Evolutionary conservation across 352 stramenopile species (phyloP).

Genomic region (Elongisporangium anandrum): DNA sequence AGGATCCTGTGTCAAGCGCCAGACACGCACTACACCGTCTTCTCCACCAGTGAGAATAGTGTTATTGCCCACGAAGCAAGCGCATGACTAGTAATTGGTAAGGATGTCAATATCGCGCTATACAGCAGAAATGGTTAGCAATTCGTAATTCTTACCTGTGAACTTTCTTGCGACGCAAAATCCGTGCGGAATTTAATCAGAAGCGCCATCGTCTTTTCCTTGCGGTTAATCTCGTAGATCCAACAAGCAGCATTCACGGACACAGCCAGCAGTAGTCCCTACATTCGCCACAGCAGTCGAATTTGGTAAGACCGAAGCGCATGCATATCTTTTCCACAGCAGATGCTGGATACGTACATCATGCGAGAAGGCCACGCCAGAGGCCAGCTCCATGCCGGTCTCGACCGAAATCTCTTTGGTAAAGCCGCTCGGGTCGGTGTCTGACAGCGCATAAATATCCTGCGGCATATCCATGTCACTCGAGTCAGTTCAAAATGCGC

Average conservation of each 20-base stretch:
- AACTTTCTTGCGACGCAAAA: conserved; percentile 67
- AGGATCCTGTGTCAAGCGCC: conserved; percentile 46
- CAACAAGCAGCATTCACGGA: conserved; percentile 73
- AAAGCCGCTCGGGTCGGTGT: conserved; percentile 59
- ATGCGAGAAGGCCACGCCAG: conserved; percentile 70
- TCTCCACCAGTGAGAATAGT: conserved; percentile 81
- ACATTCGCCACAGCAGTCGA: neutral
- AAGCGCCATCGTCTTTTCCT: conserved; percentile 54
- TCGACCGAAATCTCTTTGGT: conserved; percentile 64
- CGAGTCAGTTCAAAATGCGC: conserved; percentile 2
- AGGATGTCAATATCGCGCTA: too few relatives aligned
- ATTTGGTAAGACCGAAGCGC: neutral
- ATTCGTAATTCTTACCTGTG: conserved; percentile 27
- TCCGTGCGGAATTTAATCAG: conserved; percentile 82
- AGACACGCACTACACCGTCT: conserved; percentile 77
- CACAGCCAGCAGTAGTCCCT: conserved; percentile 66
- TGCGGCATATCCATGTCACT: conserved; percentile 11
- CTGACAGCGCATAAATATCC: conserved; percentile 74
- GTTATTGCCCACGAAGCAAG: conserved; percentile 73
- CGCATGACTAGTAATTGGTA: conserved; percentile 40
- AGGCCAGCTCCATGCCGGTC: conserved; percentile 67
- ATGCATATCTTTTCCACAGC: neutral
- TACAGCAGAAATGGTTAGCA: conserved; percentile 2
- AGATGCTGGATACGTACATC: conserved; percentile 22
- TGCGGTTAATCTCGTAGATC: conserved; percentile 63